Base-by-base conservation (phyloP, 2,329 filamentous ascomycete species). In the Cladophialophora carrionii region DNA sequence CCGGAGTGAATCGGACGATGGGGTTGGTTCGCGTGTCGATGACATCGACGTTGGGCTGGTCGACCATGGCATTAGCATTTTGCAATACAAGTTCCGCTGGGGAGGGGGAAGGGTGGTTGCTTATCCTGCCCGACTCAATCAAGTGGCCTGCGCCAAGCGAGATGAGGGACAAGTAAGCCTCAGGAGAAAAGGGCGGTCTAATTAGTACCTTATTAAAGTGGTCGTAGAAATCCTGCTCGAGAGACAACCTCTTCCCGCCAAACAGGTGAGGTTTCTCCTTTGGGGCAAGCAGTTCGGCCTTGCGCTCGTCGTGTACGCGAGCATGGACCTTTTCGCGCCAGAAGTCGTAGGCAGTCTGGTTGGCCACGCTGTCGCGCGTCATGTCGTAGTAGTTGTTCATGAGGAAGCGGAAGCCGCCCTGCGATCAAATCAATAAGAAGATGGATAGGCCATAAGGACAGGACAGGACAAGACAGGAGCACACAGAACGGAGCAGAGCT, bases 381-480 rank as follows among this genome's bases (percentile, higher is more conserved):
- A 79, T 76, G 63, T 88, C 86, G 48, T 79, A 80, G 76, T 85
- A 88, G 37, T 62, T 67, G 53, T 58, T 76, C 0, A 85, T 74
- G 81, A 83, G 83, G 72, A 79, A 83, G 0, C 76, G 72, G 71
- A 87, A 87, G 0, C 85, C 85, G 1, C 84, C 85, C 0, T 78
- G 32, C 22, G 9, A 2, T 2, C n/a, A 2, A 20, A 12, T 49
- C 5, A 53, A 10, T 5, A 17, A 7, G 9, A 7, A 22, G 3
- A n/a, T n/a, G 54, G 24, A 31, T n/a, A 29, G 12, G 29, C 29
- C 22, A 34, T 14, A 12, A 31, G 29, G 12, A 32, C 7, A 2
- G 56, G n/a, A 31, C 24, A 48, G 24, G 3, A 49, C n/a, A n/a
- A n/a, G n/a, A n/a, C n/a, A n/a, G n/a, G n/a, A n/a, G n/a, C n/a